Evolutionary conservation across 108 stramenopile species (phyloP), one percentile per base, ranked within the genome.

Genomic region (Pseudonitzschia multiseries): DNA sequence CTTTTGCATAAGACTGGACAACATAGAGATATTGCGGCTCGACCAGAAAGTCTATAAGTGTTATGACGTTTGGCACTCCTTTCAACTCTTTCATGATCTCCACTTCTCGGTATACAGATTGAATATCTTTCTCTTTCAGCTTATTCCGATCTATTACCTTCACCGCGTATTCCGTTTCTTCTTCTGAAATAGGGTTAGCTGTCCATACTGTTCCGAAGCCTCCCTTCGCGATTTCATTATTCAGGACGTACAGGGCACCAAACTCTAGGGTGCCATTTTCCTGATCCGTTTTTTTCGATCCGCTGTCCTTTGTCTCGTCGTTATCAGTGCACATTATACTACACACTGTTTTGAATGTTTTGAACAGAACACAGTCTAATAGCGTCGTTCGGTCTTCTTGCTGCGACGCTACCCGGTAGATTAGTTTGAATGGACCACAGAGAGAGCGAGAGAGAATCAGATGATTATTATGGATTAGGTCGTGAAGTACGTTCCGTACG

Each of bases 141-240:
- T 69, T 77, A 64, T 59, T 59, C 5, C 78, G 68, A 71, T 80
- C 79, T 20, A 84, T 70, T 14, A 84, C 69, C 46, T 84, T 84
- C 15, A 84, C 83, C 13, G 83, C 83, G 63, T 70, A 79, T 8
- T 65, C 14, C 3, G 13, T 74, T 44, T 72, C 31, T 2, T 65
- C 42, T 29, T 75, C 66, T 13, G 52, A 32, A 36, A 81, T 64
- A 8, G 79, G 62, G 21, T 29, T 62, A 1, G 72, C 54, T 22
- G 57, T 69, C 46, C 68, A 97, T 40, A 98, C 96, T 27, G 95
- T 89, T 24, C 97, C 97, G 76, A 96, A 98, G 10, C 96, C 94
- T 54, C 97, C 97, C 72, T 97, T 94, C 26, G 96, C 97, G 43
- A 98, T 93, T 70, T 96, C 85, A 48, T 94, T 93, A 28, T 63